These are phyloP conservation scores for Monilinia polystroma DNA, from an alignment of 2,329 filamentous ascomycete species.

Conservation along the genomic window DNA sequence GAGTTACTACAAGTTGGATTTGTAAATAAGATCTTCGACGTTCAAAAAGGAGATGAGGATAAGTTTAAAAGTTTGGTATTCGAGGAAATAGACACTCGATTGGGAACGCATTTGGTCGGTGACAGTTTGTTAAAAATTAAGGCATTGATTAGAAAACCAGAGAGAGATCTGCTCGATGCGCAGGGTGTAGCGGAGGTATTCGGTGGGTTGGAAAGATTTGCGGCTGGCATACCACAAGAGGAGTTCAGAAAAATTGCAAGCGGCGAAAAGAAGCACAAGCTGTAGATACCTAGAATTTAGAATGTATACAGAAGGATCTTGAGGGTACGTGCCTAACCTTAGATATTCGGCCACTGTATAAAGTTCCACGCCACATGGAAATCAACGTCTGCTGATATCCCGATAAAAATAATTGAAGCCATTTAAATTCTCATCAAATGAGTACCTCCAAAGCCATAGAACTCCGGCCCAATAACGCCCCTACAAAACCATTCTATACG, in stretches of 20 bases:
- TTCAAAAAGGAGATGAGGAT: conserved; percentile 58
- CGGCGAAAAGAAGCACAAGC: conserved; percentile 92
- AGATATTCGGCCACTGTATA: neutral
- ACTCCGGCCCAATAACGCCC: neutral
- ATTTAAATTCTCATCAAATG: neutral
- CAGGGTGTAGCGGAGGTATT: conserved; percentile 85
- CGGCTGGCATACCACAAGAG: conserved; percentile 65
- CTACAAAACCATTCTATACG: neutral
- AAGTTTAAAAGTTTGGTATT: conserved; percentile 72
- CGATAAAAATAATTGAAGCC: neutral
- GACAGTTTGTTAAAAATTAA: conserved; percentile 83
- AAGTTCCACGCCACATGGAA: neutral
- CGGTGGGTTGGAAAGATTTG: conserved; percentile 77
- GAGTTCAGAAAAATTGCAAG: conserved; percentile 84
- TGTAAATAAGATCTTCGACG: conserved; percentile 77
- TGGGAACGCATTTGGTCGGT: conserved; percentile 77
- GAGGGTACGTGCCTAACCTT: conserved; percentile 7
- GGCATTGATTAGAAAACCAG: conserved; percentile 72
- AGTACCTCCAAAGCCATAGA: no score
- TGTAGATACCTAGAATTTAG: conserved; percentile 49
- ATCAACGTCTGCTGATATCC: neutral
- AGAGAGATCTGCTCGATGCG: conserved; percentile 68
- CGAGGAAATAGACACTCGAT: conserved; percentile 73
- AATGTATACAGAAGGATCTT: conserved; percentile 14
- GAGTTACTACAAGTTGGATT: conserved; percentile 77